Percentiles rank a stretch among this genome's conserved stretches.
These are phyloP conservation scores for Colletotrichum karsti DNA, from an alignment of 2,329 filamentous ascomycete species.

Conservation along the genomic window DNA sequence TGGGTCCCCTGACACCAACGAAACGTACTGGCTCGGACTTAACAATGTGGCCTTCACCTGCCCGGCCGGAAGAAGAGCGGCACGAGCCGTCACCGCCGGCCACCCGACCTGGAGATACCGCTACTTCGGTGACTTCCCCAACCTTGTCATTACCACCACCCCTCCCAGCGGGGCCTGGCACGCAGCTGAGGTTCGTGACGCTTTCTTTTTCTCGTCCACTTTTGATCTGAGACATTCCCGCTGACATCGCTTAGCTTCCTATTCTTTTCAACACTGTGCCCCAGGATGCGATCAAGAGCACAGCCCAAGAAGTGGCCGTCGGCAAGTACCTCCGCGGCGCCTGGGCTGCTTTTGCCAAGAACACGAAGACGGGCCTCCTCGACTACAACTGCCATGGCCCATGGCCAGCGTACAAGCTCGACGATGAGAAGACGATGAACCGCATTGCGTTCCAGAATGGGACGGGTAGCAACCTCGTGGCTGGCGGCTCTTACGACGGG, in stretches of 20 bases:
- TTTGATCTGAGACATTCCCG: background rate
- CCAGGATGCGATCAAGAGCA: conserved; percentile 31
- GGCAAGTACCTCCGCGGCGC: conserved; percentile 45
- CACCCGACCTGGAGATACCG: conserved; percentile 47
- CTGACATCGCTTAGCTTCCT: conserved; percentile 31
- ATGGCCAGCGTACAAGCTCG: conserved; percentile 34
- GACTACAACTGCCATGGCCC: conserved; percentile 33
- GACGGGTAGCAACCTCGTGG: conserved; percentile 36
- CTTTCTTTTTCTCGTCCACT: background rate
- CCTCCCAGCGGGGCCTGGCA: conserved; percentile 45
- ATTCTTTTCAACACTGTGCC: conserved; percentile 40
- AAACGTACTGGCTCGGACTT: conserved; percentile 36
- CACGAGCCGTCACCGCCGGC: conserved; percentile 32
- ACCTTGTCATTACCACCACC: conserved; percentile 36
- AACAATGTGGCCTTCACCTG: conserved; percentile 42
- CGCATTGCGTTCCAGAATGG: conserved; percentile 36
- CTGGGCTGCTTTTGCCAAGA: conserved; percentile 48
- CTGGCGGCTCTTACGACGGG: conserved; percentile 13
- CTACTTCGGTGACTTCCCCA: conserved; percentile 45
- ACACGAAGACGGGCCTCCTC: conserved; percentile 42
- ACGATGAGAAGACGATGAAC: conserved; percentile 33
- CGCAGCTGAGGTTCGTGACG: conserved; percentile 34
- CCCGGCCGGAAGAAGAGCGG: conserved; percentile 35
- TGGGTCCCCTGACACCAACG: conserved; percentile 30
- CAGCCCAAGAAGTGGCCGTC: conserved; percentile 37